A percentile compares a stretch with the other conserved stretches of the same genome.
phyloP scores from a whole-genome alignment of 1,284 basidiomycete genomes.

The Pseudozyma sp. region DNA sequence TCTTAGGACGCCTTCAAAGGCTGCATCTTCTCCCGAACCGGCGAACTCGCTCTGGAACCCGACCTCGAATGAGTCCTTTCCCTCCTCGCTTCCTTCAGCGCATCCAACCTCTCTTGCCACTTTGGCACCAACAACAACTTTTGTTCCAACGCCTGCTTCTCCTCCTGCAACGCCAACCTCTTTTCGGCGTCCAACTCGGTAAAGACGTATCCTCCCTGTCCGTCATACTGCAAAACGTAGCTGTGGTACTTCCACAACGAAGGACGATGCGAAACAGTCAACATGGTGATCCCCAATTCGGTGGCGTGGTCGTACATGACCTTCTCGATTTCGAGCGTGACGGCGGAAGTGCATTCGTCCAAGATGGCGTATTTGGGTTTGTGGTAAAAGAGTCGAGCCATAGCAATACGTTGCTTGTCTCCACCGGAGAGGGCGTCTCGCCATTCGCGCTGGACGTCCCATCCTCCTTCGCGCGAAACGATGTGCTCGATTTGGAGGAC shows the following conservation, averaged over 20 bases:
- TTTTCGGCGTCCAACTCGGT: constrained; percentile 91
- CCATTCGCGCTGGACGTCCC: constrained; percentile 91
- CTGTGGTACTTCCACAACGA: constrained; percentile 93
- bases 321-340: constrained; percentile 91
- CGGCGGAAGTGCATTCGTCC: constrained; percentile 94
- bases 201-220: constrained; percentile 76
- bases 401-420: constrained; percentile 83
- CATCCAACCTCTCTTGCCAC: constrained; percentile 80
- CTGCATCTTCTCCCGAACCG: constrained; percentile 24
- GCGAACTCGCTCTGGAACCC: constrained; percentile 16
- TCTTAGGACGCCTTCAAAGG: constrained; percentile 24
- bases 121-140: constrained; percentile 76
- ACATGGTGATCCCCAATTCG: constrained; percentile 67
- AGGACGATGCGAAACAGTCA: constrained; percentile 72
- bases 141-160: constrained; percentile 74
- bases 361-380: constrained; percentile 95
- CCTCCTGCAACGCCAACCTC: constrained; percentile 89
- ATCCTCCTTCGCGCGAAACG: constrained; percentile 95
- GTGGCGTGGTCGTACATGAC: constrained; percentile 96
- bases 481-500: constrained; percentile 88
- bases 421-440: constrained; percentile 88
- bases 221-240: constrained; percentile 79
- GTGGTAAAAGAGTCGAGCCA: constrained; percentile 97
- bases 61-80: constrained; percentile 19
- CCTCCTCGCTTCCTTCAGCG: constrained; percentile 73